A percentile compares a stretch with the other conserved stretches of the same genome.
These are phyloP conservation scores for Cercospora beticola DNA, from an alignment of 2,329 filamentous ascomycete species.

Conservation along the genomic window DNA sequence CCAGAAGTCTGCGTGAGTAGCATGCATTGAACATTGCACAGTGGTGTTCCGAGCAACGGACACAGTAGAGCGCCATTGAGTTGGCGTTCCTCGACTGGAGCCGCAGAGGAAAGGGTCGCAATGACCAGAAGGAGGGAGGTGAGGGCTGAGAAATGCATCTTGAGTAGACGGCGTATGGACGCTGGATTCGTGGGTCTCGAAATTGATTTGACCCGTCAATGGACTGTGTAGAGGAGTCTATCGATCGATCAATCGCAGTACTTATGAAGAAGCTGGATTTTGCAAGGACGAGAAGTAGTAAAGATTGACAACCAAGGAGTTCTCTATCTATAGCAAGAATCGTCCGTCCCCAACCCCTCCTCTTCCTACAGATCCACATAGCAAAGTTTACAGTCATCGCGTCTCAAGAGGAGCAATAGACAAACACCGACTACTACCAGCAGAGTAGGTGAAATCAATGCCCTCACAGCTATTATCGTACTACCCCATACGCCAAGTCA, in stretches of 20 bases:
- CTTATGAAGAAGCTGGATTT: background rate
- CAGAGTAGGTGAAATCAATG: background rate
- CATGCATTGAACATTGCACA: conserved; percentile 14
- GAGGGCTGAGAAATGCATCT: conserved; percentile 11
- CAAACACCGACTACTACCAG: background rate
- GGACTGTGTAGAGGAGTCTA: background rate
- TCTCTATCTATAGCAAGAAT: too few species aligned
- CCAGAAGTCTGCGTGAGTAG: conserved; percentile 11
- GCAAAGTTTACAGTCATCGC: background rate
- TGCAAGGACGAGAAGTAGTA: background rate
- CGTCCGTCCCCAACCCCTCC: too few species aligned
- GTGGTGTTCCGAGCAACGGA: conserved; percentile 15
- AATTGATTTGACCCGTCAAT: background rate
- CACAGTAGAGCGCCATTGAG: conserved; percentile 19
- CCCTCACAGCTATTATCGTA: too few species aligned
- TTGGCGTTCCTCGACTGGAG: conserved; percentile 17
- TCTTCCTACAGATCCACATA: background rate
- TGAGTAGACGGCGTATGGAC: background rate
- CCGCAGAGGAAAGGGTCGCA: conserved; percentile 12
- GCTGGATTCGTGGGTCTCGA: background rate
- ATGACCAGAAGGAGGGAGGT: conserved; percentile 10
- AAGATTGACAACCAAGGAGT: background rate
- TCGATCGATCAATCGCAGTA: background rate
- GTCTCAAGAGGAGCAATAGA: background rate
- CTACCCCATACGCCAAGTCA: background rate